These are phyloP conservation scores for Penicillium brevicompactum DNA, from an alignment of 2,329 filamentous ascomycete species.

Conservation along the genomic window DNA sequence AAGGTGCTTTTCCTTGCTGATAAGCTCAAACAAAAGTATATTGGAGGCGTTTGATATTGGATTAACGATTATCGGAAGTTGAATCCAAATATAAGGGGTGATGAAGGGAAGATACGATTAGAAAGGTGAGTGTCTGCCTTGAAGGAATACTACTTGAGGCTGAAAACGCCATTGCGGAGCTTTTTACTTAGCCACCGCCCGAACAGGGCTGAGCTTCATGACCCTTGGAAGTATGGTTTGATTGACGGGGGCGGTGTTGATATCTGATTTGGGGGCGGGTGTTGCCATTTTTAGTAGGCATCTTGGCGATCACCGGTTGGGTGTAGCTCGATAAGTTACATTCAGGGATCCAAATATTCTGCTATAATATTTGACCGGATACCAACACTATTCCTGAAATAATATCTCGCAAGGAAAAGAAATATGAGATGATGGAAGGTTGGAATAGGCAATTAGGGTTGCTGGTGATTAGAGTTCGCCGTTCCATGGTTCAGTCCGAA, in stretches of 20 bases:
- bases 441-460: constrained; percentile 8
- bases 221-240: neutral
- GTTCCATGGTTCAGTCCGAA: constrained; percentile 12
- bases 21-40: too few species aligned
- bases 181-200: neutral
- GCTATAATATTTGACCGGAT: neutral
- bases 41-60: too few species aligned
- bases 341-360: neutral
- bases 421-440: neutral
- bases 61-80: too few species aligned
- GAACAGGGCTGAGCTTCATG: neutral
- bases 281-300: neutral
- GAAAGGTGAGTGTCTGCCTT: too few species aligned
- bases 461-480: constrained; percentile 7
- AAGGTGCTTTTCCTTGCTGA: neutral
- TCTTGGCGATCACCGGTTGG: neutral
- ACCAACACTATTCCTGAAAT: neutral
- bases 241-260: neutral
- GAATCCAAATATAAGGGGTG: too few species aligned
- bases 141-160: neutral
- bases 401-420: neutral
- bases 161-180: neutral
- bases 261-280: neutral
- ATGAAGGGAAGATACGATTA: too few species aligned
- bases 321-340: neutral